Conservation (phyloP, 805 yeast species). For the Candida incommunis region DNA sequence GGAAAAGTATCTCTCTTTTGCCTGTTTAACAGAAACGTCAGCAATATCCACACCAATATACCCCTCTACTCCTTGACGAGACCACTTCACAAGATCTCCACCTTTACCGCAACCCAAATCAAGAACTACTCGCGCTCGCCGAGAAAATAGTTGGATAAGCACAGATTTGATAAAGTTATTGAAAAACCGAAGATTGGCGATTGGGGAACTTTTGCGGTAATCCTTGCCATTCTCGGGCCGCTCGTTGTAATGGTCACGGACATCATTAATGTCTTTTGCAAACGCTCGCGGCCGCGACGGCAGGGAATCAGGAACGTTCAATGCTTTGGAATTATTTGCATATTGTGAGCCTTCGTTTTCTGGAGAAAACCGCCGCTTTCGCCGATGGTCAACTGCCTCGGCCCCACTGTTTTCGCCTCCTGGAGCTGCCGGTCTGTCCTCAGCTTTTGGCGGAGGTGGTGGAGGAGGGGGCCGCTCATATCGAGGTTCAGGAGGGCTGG, state of each 20-base stretch:
- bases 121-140: constrained; percentile 41
- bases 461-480: neutral
- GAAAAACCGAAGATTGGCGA: constrained; percentile 73
- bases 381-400: too few relatives aligned
- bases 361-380: too few relatives aligned
- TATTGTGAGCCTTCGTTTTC: too few relatives aligned
- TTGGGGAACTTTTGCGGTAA: constrained; percentile 63
- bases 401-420: too few relatives aligned
- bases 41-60: constrained; percentile 88
- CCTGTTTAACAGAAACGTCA: constrained; percentile 76
- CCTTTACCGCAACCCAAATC: constrained; percentile 98
- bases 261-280: constrained; percentile 25
- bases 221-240: constrained; percentile 52
- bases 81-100: constrained; percentile 89
- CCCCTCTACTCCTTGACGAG: constrained; percentile 53
- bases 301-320: neutral
- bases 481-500: neutral
- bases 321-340: too few relatives aligned
- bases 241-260: constrained; percentile 74
- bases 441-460: neutral
- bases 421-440: too few relatives aligned
- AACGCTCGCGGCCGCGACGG: neutral
- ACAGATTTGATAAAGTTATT: constrained; percentile 87
- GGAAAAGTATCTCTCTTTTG: constrained; percentile 57
- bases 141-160: constrained; percentile 55